Percentiles rank a stretch among this genome's conserved stretches.
These are phyloP conservation scores for Tetrahymena elliotti DNA, from an alignment of 73 alveolate species.

Conservation along the genomic window DNA sequence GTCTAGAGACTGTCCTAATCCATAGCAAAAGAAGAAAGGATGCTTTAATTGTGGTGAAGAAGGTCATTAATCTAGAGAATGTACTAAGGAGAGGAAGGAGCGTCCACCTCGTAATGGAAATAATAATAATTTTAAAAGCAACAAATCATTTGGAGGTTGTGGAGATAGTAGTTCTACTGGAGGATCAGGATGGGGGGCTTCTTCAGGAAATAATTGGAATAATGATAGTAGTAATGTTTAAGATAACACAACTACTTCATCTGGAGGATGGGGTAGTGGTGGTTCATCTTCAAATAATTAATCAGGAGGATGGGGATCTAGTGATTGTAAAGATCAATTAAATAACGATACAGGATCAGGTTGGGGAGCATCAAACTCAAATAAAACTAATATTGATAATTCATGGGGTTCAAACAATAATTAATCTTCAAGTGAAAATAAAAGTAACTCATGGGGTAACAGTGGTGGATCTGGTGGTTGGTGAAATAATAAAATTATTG, in stretches of 20 bases:
- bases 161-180: not conserved
- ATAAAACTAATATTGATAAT: not conserved
- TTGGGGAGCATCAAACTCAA: not conserved
- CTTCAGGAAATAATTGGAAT: not conserved
- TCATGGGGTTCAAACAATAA: not conserved
- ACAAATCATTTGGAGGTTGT: not conserved
- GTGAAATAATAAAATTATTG: not conserved
- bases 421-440: not conserved
- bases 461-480: not conserved
- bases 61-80: constrained; percentile 12
- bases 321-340: not conserved
- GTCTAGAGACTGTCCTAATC: not conserved
- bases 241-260: not conserved
- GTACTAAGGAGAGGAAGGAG: not conserved
- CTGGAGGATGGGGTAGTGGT: not conserved
- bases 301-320: not conserved
- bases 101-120: not conserved
- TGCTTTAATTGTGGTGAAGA: not conserved
- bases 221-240: not conserved
- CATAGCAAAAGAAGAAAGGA: not conserved
- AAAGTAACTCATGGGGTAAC: not conserved
- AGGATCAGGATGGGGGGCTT: not conserved
- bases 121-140: not conserved
- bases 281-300: not conserved
- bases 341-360: not conserved